Evolutionary conservation across 1,284 basidiomycete species (phyloP), one percentile per base, ranked within the genome.

Genomic region (Cryptococcus sp.): DNA sequence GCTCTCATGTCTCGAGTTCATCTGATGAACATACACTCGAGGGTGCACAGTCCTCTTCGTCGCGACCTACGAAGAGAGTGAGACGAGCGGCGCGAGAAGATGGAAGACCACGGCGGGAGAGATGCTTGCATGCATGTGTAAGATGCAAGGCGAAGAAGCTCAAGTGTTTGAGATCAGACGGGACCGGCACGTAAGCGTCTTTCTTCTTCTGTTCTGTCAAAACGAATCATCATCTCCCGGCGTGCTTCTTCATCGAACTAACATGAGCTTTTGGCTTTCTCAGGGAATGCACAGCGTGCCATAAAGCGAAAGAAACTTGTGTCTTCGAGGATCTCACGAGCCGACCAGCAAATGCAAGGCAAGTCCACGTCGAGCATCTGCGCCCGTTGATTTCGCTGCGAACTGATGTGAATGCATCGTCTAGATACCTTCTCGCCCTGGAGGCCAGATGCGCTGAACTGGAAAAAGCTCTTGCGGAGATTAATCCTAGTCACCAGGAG

Each of bases 111-210:
- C 41, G 45, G 22, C 47, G 51, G 22, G 51, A 50, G 41, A 25
- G 63, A 16, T 62, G 60, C 51, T 46, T 58, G n/a, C 59, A 65
- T 39, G 63, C 63, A 6, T 65, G 63, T 20, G 45, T 55, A 19
- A 22, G 63, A 19, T 65, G 63, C 45, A 65, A 65, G 43, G 41
- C 49, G 11, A 65, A 65, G 61, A 65, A 65, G 47, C 44, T 65
- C 23, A 65, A 65, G 34, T 65, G 63, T 39, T 49, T 54, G 23
- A 40, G 40, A 7, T 15, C 44, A 1, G 60, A 59, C 8, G 51
- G 22, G 4, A 37, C 15, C 17, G 39, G 20, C 6, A 11, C 10
- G 63, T 64, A 29, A 52, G 59, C 55, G 2, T 16, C 19, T 25
- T 20, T 17, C 11, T 26, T 22, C 19, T n/a, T 47, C 10, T 46